phyloP scores from a whole-genome alignment of 78 protist genomes.

The Neovahlkampfia damariscottae region DNA sequence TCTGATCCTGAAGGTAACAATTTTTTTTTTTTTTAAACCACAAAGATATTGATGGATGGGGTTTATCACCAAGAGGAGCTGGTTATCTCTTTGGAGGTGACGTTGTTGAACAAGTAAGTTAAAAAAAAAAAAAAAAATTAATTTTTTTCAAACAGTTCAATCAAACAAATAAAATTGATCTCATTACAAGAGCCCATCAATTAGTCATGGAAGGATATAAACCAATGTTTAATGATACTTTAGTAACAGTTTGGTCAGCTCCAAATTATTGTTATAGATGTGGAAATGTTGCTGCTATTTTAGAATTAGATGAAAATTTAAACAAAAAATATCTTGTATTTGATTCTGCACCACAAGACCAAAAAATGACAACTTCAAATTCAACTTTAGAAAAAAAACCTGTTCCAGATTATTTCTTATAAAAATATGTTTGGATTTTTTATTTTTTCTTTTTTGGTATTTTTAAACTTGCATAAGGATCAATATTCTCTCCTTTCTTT shows the following conservation, averaged over 20 bases:
- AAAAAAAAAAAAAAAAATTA: constrained; percentile 3
- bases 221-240: constrained; percentile 32
- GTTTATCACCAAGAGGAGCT: constrained; percentile 95
- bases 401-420: no score
- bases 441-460: no score
- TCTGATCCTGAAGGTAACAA: constrained; percentile 96
- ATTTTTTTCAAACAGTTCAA: constrained; percentile 17
- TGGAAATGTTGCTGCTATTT: constrained; percentile 92
- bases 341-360: constrained; percentile 90
- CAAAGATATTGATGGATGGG: constrained; percentile 84
- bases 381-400: no score
- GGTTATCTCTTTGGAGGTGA: constrained; percentile 96
- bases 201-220: constrained; percentile 51
- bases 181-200: constrained; percentile 46
- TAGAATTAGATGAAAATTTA: constrained; percentile 81
- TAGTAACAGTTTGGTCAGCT: constrained; percentile 54
- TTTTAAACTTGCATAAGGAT: no score
- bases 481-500: no score
- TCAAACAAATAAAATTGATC: constrained; percentile 16
- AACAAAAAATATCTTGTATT: constrained; percentile 66
- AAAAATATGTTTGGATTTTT: no score
- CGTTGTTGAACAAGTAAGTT: constrained; percentile 71
- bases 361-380: no score
- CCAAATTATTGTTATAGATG: constrained; percentile 66
- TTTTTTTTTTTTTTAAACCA: no score